phyloP scores from a whole-genome alignment of 345 rosid genomes.

The Fremontodendron californicum region DNA sequence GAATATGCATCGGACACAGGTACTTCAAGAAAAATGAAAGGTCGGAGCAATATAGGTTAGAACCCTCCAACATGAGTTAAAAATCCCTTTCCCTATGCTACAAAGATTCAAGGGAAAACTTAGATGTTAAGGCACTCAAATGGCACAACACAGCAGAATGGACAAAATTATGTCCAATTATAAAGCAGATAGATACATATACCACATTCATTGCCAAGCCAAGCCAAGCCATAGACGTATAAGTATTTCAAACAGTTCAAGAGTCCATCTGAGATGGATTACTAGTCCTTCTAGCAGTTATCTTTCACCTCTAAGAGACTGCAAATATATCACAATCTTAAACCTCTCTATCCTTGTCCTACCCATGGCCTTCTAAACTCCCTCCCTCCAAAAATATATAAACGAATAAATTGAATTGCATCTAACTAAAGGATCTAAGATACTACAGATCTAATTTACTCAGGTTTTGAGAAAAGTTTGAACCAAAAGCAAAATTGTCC shows the following conservation, averaged over 20 bases:
- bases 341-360: too few relatives aligned
- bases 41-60: too few relatives aligned
- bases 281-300: background rate
- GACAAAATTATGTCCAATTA: background rate
- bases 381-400: too few relatives aligned
- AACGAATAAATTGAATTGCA: background rate
- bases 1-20: too few relatives aligned
- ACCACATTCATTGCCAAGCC: background rate
- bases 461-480: background rate
- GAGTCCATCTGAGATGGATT: background rate
- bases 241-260: background rate
- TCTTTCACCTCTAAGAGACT: background rate
- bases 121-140: background rate
- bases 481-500: background rate
- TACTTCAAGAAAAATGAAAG: too few relatives aligned
- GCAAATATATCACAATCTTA: too few relatives aligned
- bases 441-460: background rate
- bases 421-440: background rate
- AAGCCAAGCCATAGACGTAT: background rate
- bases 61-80: background rate
- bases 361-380: too few relatives aligned
- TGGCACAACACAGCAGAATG: background rate
- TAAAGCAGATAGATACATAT: background rate
- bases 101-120: background rate
- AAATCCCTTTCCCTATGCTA: background rate